Base-by-base conservation (phyloP, 1,284 basidiomycete genomes). In the Termitomyces sp. region DNA sequence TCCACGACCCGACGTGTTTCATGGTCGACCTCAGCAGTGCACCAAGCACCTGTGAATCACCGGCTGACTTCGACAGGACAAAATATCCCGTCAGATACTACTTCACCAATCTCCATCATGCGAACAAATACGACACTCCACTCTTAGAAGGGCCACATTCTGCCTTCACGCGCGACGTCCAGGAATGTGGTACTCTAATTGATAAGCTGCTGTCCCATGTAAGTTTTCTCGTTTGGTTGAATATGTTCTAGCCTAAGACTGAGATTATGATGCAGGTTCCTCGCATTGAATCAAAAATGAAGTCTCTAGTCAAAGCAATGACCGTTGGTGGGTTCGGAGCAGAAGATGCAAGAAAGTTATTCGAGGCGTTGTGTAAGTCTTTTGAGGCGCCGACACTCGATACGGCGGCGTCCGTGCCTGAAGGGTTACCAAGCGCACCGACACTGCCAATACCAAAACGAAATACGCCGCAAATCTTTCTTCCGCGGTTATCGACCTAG, bases 31-130 rank as follows among this genome's bases (percentile, higher is more conserved):
- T 76, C 31, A 73, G 74, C 24, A 69, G 68, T 44, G 66, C 60
- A 7, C 56, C 58, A 31, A 46, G 55, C 33, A 50, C 52, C 5
- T 58, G 53, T 40, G 24, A 26, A 43, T 52, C 48, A 2, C 55
- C 52, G 3, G 21, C 28, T 21, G 49, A 56, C 3, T 78, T 79
- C 49, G 73, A 78, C 57, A 65, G 75, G 31, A 64, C 66, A 16
- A 57, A 53, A 13, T 75, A 70, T 56, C 76, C 76, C 0, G 76
- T 79, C 18, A 71, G 69, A 51, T 78, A 80, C 58, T 78, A 77
- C 53, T 68, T 75, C 46, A 68, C 68, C 34, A 66, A 78, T 57
- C 70, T 76, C 35, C 65, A 71, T 1, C 54, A 65, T 19, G 74
- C 76, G 0, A 50, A 43, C 19, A 65, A 64, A 50, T 60, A 59